A percentile compares a stretch with the other conserved stretches of the same genome.
These are phyloP conservation scores for Atalantia buxifolia DNA, from an alignment of 345 rosid genomes.

Conservation along the genomic window DNA sequence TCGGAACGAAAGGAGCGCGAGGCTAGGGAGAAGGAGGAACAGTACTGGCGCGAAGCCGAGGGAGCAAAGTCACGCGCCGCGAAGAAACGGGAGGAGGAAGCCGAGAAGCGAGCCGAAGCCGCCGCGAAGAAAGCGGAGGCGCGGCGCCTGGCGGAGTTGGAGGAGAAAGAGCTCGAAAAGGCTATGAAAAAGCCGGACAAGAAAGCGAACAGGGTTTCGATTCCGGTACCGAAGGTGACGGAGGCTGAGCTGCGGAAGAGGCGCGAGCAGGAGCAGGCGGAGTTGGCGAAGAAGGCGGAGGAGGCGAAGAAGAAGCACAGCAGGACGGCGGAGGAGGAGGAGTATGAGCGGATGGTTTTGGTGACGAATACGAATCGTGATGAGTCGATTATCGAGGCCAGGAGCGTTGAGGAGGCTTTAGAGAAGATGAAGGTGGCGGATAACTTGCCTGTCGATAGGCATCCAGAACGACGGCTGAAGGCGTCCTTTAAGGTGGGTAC, in stretches of 20 bases:
- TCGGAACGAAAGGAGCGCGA: constrained; percentile 76
- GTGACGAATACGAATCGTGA: constrained; percentile 86
- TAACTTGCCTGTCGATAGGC: constrained; percentile 68
- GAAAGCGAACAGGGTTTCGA: constrained; percentile 70
- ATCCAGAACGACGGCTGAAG: constrained; percentile 86
- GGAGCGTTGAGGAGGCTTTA: constrained; percentile 81
- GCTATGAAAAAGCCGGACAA: constrained; percentile 69
- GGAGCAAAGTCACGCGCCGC: constrained; percentile 75
- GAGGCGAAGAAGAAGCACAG: constrained; percentile 59
- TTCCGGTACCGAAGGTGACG: constrained; percentile 85
- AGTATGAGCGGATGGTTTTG: constrained; percentile 78
- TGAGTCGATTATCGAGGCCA: constrained; percentile 79
- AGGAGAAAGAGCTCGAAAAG: constrained; percentile 80
- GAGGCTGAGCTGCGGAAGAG: constrained; percentile 60
- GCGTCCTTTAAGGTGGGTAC: constrained; percentile 81
- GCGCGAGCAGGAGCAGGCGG: constrained; percentile 75
- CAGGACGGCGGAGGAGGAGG: constrained; percentile 81
- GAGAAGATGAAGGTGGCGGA: constrained; percentile 68
- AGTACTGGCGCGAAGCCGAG: constrained; percentile 96
- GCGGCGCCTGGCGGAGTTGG: constrained; percentile 68
- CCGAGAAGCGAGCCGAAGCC: constrained; percentile 82
- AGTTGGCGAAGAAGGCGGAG: constrained; percentile 64
- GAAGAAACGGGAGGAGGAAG: constrained; percentile 89
- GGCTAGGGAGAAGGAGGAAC: constrained; percentile 71
- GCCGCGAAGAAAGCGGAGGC: constrained; percentile 71